These are phyloP conservation scores for Neobulgaria alba DNA, from an alignment of 2,329 filamentous ascomycete genomes.

Conservation along the genomic window DNA sequence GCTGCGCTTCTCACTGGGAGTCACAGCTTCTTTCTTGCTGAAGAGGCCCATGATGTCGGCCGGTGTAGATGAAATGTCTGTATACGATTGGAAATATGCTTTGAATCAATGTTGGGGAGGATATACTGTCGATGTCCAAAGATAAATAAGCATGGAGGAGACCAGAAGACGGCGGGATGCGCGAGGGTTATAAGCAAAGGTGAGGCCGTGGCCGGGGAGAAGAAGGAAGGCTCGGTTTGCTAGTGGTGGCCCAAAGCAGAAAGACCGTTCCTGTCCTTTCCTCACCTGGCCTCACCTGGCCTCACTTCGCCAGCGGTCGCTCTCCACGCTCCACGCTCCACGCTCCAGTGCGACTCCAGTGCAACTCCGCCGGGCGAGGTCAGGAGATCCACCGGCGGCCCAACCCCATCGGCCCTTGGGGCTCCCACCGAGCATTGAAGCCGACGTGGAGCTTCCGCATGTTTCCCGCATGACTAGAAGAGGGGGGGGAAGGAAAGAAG, in stretches of 20 bases:
- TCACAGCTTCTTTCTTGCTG: background rate
- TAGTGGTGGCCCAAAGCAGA: background rate
- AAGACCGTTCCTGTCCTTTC: background rate
- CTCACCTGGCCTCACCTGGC: background rate
- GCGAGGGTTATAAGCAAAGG: background rate
- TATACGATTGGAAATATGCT: no score
- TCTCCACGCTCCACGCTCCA: background rate
- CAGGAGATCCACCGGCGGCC: background rate
- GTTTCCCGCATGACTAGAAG: background rate
- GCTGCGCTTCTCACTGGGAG: background rate
- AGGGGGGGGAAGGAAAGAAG: background rate
- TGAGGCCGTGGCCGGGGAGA: background rate
- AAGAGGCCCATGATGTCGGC: background rate
- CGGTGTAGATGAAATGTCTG: background rate
- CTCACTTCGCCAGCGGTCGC: background rate
- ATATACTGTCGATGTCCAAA: background rate
- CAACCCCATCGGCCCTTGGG: background rate
- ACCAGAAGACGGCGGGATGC: background rate
- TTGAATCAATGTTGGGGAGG: background rate
- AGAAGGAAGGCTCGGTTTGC: no score
- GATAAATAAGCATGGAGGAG: background rate
- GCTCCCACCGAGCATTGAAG: no score
- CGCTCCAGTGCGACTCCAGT: background rate
- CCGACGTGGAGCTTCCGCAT: background rate
- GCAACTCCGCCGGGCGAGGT: background rate